Percentiles rank a stretch among this genome's conserved stretches.
Conservation (phyloP, 495 filamentous ascomycete genomes). For the Penicillium flavigenum region DNA sequence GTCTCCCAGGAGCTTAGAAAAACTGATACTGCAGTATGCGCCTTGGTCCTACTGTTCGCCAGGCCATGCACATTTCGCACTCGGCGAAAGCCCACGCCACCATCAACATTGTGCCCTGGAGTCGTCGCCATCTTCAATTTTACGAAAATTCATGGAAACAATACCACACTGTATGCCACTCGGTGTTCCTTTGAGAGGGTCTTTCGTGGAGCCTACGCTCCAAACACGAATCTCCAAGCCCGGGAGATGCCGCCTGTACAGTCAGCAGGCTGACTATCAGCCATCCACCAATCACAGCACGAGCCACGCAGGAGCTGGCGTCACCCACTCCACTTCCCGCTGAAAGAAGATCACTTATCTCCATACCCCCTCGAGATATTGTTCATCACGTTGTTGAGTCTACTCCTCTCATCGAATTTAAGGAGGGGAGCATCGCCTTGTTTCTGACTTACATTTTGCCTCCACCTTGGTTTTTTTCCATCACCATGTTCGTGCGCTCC, state of each 20-base stretch:
- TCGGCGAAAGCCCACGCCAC: background rate
- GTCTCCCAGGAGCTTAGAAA: background rate
- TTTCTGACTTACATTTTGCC: background rate
- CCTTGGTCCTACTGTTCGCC: too few relatives aligned
- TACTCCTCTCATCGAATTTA: slow-evolving; percentile 6
- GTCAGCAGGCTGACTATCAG: slow-evolving; percentile 5
- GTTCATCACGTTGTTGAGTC: slow-evolving; percentile 1
- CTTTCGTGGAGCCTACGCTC: background rate
- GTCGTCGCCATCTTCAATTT: slow-evolving; percentile 34
- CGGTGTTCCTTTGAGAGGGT: background rate
- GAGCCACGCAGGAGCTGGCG: slow-evolving; percentile 32
- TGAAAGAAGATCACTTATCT: slow-evolving; percentile 20
- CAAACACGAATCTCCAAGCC: background rate
- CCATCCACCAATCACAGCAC: slow-evolving; percentile 17
- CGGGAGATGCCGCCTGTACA: background rate
- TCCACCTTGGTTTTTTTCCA: slow-evolving; percentile 1
- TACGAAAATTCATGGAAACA: background rate
- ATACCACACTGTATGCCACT: background rate
- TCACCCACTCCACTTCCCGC: slow-evolving; percentile 30
- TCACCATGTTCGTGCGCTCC: slow-evolving; percentile 44
- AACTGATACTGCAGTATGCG: background rate
- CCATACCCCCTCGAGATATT: slow-evolving; percentile 18
- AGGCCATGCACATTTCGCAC: background rate
- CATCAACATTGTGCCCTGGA: slow-evolving; percentile 11
- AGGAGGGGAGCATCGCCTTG: background rate